Evolutionary conservation across 2,329 filamentous ascomycete genomes (phyloP).

Genomic region (Tolypocladium ophioglossoides): DNA sequence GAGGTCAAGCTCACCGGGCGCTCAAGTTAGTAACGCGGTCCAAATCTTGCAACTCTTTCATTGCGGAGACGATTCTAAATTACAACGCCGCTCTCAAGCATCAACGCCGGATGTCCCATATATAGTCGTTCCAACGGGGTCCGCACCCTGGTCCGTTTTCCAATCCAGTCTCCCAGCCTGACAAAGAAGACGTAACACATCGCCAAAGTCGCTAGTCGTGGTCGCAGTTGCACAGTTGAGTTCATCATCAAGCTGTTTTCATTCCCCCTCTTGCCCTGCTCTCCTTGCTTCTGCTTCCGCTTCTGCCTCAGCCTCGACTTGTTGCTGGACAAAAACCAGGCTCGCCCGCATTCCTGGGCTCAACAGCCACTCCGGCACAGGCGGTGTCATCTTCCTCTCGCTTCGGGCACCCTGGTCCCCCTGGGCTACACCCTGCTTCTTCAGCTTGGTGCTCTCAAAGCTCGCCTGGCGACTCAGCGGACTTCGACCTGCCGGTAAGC

Average conservation of each 20-base stretch:
- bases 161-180: not conserved
- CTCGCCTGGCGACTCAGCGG: slow-evolving; percentile 40
- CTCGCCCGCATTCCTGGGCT: slow-evolving; percentile 40
- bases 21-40: not conserved
- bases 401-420: not conserved
- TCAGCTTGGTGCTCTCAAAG: slow-evolving; percentile 23
- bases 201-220: not conserved
- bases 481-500: slow-evolving; percentile 32
- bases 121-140: not conserved
- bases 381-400: slow-evolving; percentile 44
- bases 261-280: not conserved
- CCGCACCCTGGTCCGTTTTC: not conserved
- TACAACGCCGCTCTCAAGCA: not conserved
- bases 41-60: not conserved
- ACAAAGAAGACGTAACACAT: not conserved
- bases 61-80: not conserved
- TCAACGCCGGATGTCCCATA: not conserved
- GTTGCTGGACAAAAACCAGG: slow-evolving; percentile 5
- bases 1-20: not conserved
- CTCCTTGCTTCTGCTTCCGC: not conserved
- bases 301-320: not conserved
- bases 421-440: not conserved
- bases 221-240: not conserved
- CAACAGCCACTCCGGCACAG: slow-evolving; percentile 51
- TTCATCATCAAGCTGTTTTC: not conserved